Evolutionary conservation across 257 asterid genomes (phyloP).

Genomic region (Capsicum rhomboideum): DNA sequence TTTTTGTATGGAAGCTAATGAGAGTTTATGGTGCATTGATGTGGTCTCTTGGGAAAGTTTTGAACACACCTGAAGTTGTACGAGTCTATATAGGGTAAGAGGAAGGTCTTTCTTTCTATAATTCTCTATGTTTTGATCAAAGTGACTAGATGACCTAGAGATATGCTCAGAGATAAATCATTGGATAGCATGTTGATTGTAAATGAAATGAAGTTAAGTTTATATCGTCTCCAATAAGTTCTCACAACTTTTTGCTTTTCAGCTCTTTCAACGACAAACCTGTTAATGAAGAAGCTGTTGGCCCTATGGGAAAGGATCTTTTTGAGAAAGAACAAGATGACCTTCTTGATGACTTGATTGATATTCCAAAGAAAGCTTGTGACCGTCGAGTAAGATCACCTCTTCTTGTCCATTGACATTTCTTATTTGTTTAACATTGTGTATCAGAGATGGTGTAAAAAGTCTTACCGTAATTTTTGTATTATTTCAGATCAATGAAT

Average conservation of each 20-base stretch:
- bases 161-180: not conserved
- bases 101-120: not conserved
- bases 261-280: conserved; percentile 92
- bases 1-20: conserved; percentile 51
- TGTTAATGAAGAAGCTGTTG: conserved; percentile 47
- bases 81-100: conserved; percentile 93
- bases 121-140: not conserved
- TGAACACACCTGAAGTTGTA: conserved; percentile 84
- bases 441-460: not conserved
- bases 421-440: not conserved
- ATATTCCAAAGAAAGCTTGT: conserved; percentile 92
- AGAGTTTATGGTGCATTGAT: conserved; percentile 97
- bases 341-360: conserved; percentile 77
- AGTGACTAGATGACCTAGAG: not conserved
- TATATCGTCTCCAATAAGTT: not conserved
- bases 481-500: conserved; percentile 64
- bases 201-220: not conserved
- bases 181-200: not conserved
- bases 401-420: not conserved
- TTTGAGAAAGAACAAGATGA: conserved; percentile 95
- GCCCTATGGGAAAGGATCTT: conserved; percentile 77
- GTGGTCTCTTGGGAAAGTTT: conserved; percentile 99
- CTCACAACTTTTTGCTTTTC: not conserved
- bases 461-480: not conserved
- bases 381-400: conserved; percentile 66